A percentile compares a stretch with the other conserved stretches of the same genome.
Evolutionary conservation across 768 basidiomycete genomes (phyloP).

Genomic region (Russula brevipes): DNA sequence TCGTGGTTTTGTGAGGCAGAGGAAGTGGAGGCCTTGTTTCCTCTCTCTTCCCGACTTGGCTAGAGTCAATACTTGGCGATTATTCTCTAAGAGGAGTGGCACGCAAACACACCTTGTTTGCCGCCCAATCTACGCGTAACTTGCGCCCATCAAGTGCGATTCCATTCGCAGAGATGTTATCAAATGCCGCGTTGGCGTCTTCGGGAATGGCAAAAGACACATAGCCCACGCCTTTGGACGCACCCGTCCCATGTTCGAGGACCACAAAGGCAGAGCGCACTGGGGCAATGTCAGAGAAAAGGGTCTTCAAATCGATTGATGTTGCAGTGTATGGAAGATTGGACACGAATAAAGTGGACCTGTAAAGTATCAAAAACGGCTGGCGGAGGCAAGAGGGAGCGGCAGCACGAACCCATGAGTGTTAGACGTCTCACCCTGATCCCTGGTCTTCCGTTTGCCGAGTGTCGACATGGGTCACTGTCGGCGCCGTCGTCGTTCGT

Average conservation of each 20-base stretch:
- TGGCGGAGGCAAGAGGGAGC: not conserved
- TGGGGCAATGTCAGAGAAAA: constrained; percentile 94
- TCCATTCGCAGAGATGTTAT: constrained; percentile 58
- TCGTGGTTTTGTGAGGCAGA: constrained; percentile 23
- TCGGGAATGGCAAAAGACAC: constrained; percentile 87
- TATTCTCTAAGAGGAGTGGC: not conserved
- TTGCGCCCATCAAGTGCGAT: constrained; percentile 62
- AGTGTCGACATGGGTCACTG: constrained; percentile 29
- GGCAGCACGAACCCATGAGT: constrained; percentile 35
- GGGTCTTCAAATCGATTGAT: constrained; percentile 81
- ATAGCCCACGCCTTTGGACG: constrained; percentile 94
- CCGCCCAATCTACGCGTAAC: constrained; percentile 76
- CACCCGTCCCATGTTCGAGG: constrained; percentile 62
- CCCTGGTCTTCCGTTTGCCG: constrained; percentile 43
- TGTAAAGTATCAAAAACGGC: constrained; percentile 30
- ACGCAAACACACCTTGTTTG: constrained; percentile 53
- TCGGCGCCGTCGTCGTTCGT: too few relatives aligned
- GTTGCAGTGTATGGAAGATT: constrained; percentile 90
- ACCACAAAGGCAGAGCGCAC: constrained; percentile 94
- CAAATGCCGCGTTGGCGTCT: constrained; percentile 75
- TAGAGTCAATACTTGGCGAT: constrained; percentile 14
- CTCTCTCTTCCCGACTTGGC: constrained; percentile 21
- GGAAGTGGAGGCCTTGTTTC: not conserved
- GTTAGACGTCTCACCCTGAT: constrained; percentile 28
- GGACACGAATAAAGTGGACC: constrained; percentile 88